These are phyloP conservation scores for Galium porrigens DNA, from an alignment of 305 asterid species.

Conservation along the genomic window DNA sequence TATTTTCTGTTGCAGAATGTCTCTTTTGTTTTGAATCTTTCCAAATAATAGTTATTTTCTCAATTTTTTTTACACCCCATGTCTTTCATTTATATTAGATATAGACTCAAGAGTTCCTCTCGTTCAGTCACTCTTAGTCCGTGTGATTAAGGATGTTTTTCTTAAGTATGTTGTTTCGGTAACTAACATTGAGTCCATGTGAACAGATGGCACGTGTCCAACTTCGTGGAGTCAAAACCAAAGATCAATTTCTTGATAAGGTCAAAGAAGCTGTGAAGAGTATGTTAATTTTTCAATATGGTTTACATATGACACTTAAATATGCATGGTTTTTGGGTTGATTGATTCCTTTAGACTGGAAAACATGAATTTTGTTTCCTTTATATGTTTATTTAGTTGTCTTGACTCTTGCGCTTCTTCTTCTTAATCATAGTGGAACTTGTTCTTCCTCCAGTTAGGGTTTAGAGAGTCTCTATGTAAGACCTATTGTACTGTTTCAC, in stretches of 20 bases:
- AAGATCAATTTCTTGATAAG: slow-evolving; percentile 48
- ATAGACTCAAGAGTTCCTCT: too few species aligned
- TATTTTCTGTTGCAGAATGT: background rate
- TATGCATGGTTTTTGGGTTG: background rate
- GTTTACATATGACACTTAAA: background rate
- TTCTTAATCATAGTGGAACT: background rate
- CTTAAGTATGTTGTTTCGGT: background rate
- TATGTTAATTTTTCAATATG: slow-evolving; percentile 26
- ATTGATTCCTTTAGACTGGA: background rate
- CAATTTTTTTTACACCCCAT: background rate
- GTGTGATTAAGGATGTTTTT: background rate
- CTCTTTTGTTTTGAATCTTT: background rate
- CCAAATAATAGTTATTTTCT: background rate
- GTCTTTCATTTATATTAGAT: background rate
- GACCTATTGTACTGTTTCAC: background rate
- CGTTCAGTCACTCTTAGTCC: background rate
- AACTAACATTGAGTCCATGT: slow-evolving; percentile 1
- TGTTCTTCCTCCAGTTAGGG: background rate
- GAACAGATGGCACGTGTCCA: slow-evolving; percentile 59
- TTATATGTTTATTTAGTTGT: background rate
- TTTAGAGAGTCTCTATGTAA: background rate
- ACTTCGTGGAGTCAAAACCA: slow-evolving; percentile 47
- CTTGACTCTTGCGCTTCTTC: background rate
- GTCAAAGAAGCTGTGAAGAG: slow-evolving; percentile 62
- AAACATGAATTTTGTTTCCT: background rate